Base-by-base conservation (phyloP, 371 early-diverging fungal species). In the Conidiobolus incongruus region DNA sequence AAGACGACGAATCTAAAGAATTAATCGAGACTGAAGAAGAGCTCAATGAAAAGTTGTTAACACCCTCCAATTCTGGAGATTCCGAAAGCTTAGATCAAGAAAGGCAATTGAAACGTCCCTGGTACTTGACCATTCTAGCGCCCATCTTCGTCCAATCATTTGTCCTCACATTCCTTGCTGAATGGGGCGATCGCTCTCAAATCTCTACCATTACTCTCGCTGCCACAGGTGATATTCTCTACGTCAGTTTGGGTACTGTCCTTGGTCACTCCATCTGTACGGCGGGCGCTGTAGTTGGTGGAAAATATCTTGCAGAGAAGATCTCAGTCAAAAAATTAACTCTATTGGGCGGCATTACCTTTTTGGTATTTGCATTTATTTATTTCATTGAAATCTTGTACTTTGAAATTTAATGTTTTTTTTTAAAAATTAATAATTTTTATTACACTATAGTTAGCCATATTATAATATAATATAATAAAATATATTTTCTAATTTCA, bases 111-210 rank as follows among this genome's bases (percentile, higher is more conserved):
- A 58, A 72, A 76, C 44, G 50, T 74, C 50, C 51, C 46, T 55
- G 69, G 59, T 71, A 72, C 28, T 56, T 75, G 46, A n/a, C n/a
- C n/a, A 57, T 81, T 16, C 70, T 91, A 44, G 83, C 91, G 19
- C 92, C 96, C 1, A 68, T 87, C 17, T 92, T 86, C 65, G 77
- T 93, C 8, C 83, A 96, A 59, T 81, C 86, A 0, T 94, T 93
- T 65, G 70, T 84, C 23, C 60, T 96, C 54, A 90, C 88, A 31
- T 92, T 96, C 45, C 51, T 96, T 49, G 96, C 91, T 35, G 96
- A 96, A 55, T 94, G 95, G 95, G 93, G 93, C 8, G 95, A 93
- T 58, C 73, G 93, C 22, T 87, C 87, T 38, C 91, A 94, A 59
- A 72, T 83, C 41, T 71, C 83, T 12, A 90, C 93, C 1, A 90